A percentile compares a stretch with the other conserved stretches of the same genome.
These are phyloP conservation scores for Sedum album DNA, from an alignment of 164 flowering plant species.

Conservation along the genomic window DNA sequence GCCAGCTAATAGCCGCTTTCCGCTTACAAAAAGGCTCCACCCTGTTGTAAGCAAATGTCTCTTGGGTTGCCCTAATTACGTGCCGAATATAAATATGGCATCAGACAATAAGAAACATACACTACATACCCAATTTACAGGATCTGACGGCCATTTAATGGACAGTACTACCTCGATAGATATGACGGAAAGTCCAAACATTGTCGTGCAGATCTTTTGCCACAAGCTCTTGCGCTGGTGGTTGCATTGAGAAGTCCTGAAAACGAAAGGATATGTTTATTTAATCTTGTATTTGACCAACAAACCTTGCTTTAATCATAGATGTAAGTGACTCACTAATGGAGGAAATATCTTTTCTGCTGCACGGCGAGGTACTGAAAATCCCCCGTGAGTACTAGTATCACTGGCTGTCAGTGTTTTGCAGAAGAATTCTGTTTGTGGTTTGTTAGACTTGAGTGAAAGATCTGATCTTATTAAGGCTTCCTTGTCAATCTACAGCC, in stretches of 20 bases:
- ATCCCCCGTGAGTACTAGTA: conserved; percentile 99
- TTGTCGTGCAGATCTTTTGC: conserved; percentile 90
- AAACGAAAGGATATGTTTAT: not conserved
- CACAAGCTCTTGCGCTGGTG: conserved; percentile 90
- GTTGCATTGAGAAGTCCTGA: conserved; percentile 89
- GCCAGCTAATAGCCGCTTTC: conserved; percentile 92
- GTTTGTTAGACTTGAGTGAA: conserved; percentile 61
- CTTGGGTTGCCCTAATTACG: conserved; percentile 79
- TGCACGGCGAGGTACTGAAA: conserved; percentile 99
- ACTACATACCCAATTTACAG: not conserved
- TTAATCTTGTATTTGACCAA: not conserved
- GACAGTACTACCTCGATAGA: conserved; percentile 70
- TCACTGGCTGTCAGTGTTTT: conserved; percentile 97
- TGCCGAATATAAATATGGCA: not conserved
- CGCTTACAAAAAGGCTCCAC: conserved; percentile 96
- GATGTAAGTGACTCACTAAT: conserved; percentile 43
- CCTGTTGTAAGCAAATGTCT: conserved; percentile 98
- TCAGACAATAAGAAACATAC: not conserved
- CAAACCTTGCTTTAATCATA: not conserved
- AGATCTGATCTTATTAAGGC: conserved; percentile 85
- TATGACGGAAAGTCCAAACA: conserved; percentile 87
- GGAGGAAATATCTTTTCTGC: conserved; percentile 97
- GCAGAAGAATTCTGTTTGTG: conserved; percentile 90
- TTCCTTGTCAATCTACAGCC: conserved; percentile 70
- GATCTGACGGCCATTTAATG: not conserved